Evolutionary conservation across 148 eudicot genomes (phyloP).

Genomic region (Rhododendron simsii): DNA sequence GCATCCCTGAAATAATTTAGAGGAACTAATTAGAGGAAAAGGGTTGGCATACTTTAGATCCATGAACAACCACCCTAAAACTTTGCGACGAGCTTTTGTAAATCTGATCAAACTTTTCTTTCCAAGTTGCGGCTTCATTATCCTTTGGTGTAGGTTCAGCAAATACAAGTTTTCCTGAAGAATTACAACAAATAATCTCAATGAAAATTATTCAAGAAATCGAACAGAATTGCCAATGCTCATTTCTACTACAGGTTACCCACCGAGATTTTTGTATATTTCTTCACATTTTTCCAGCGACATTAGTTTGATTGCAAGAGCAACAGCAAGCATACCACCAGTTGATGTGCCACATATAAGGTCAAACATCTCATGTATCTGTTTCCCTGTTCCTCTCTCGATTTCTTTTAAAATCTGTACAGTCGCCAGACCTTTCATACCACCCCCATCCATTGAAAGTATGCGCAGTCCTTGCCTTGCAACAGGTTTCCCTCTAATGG

Average conservation of each 20-base stretch:
- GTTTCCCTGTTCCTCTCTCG: constrained; percentile 89
- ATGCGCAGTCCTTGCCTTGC: constrained; percentile 95
- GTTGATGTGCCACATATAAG: constrained; percentile 99
- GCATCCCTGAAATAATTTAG: not conserved
- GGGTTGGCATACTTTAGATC: constrained; percentile 73
- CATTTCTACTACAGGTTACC: constrained; percentile 15
- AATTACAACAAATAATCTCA: constrained; percentile 9
- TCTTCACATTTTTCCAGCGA: constrained; percentile 95
- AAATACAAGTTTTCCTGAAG: constrained; percentile 90
- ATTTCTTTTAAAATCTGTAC: constrained; percentile 88
- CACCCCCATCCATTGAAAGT: constrained; percentile 99
- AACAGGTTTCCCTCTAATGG: constrained; percentile 73
- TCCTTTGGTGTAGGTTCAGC: constrained; percentile 94
- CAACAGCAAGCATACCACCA: constrained; percentile 99
- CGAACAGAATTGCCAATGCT: not conserved
- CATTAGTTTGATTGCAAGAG: constrained; percentile 91
- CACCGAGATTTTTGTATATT: constrained; percentile 95
- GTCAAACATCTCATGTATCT: constrained; percentile 96
- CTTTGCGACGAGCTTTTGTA: constrained; percentile 98
- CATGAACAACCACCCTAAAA: constrained; percentile 97
- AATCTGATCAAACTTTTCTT: constrained; percentile 95
- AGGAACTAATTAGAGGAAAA: constrained; percentile 4
- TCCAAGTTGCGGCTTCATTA: constrained; percentile 91
- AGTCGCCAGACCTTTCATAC: constrained; percentile 98
- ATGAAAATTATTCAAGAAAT: not conserved